Evolutionary conservation across 257 asterid species (phyloP).

Genomic region (Thymus mandschuricus): DNA sequence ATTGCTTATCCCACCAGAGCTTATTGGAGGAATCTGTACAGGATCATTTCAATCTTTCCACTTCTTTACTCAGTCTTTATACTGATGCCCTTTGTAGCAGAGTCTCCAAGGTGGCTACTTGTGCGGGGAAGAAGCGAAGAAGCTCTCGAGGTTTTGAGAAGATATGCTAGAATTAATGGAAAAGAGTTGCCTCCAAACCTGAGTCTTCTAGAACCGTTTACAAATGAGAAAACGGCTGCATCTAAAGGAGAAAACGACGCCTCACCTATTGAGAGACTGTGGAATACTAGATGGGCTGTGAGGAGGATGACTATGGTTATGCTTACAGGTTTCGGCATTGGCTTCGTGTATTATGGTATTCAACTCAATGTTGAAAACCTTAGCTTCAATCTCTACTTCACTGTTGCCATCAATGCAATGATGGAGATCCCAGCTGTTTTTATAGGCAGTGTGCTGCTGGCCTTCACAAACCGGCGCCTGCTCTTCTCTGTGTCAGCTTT

Average conservation of each 20-base stretch:
- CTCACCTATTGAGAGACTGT: conserved; percentile 40
- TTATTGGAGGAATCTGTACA: conserved; percentile 59
- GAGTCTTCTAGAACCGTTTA: conserved; percentile 39
- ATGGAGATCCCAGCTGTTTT: conserved; percentile 74
- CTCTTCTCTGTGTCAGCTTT: conserved; percentile 51
- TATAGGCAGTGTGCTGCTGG: conserved; percentile 50
- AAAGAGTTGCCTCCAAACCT: conserved; percentile 47
- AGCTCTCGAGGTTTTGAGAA: conserved; percentile 53
- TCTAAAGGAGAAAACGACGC: conserved; percentile 13
- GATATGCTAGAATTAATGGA: conserved; percentile 57
- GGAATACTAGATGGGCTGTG: conserved; percentile 56
- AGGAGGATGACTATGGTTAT: conserved; percentile 54
- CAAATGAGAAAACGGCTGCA: conserved; percentile 4
- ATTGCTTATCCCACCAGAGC: conserved; percentile 58
- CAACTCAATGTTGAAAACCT: conserved; percentile 70
- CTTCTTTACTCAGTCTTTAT: conserved; percentile 49
- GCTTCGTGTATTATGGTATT: conserved; percentile 57
- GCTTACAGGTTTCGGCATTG: conserved; percentile 58
- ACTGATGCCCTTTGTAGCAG: conserved; percentile 55
- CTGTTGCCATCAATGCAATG: conserved; percentile 55
- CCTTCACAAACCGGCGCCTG: conserved; percentile 44
- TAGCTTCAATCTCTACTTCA: conserved; percentile 53
- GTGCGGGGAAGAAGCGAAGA: conserved; percentile 59
- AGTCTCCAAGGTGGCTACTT: conserved; percentile 69
- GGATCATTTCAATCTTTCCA: conserved; percentile 47